Evolutionary conservation across 2,329 filamentous ascomycete species (phyloP), one percentile per base, ranked within the genome.

Genomic region (Diaporthe ilicicola): DNA sequence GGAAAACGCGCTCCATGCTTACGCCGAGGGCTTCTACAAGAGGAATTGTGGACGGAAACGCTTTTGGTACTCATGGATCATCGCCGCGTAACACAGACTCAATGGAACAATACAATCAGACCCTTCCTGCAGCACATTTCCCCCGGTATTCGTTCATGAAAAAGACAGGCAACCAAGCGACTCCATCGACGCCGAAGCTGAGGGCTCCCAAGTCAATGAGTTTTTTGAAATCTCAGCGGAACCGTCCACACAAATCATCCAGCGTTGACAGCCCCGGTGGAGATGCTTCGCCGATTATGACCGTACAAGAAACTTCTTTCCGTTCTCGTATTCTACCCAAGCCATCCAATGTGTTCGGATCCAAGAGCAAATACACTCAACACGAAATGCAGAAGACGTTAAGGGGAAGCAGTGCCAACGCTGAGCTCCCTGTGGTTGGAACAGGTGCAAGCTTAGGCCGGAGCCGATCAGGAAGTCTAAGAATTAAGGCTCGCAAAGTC

Each of bases 1-100:
- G 87, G 53, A 88, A 86, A 75, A 88, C 88, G 1, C 86, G 81
- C 70, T 90, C 89, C 0, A 86, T 89, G 85, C 83, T 87, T 72
- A 79, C 81, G 13, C 77, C 80, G 2, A 80, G 81, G 1, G 74
- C 77, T 13, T 51, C 55, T 0, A 68, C 61, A 24, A 74, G 72
- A 8, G 59, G 27, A 10, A 71, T 62, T 15, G 70, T 73, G 17
- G 73, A 74, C 15, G 70, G 42, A 12, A 71, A 55, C 17, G 69
- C 74, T 12, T 67, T 72, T 12, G 69, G 6, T 5, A 10, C 17
- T 19, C 66, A 19, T 3, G 4, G 27, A 32, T 39, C 24, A 19
- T 27, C 56, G 7, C 19, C 46, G 4, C 42, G 34, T 17, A 34
- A 48, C 37, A 42, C 17, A 1, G 22, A 6, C 9, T 29, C 37